Base-by-base conservation (phyloP, 108 stramenopile genomes). In the Fragilariopsis cylindrus region DNA sequence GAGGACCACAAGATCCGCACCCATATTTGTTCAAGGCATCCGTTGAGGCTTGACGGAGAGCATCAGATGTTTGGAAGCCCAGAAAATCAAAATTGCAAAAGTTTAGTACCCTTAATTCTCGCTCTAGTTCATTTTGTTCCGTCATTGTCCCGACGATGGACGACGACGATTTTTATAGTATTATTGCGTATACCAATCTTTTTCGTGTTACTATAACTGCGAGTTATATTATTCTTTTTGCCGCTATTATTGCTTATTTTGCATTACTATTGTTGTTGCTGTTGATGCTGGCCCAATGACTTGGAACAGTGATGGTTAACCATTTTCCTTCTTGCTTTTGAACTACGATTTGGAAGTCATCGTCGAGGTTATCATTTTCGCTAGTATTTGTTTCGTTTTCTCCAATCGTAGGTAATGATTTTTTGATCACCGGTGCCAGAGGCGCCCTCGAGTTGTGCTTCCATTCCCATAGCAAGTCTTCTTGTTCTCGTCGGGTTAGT, bases 1-100 rank as follows among this genome's bases (percentile, higher is more conserved):
- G 90, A 13, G 99, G 99, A 11, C 99, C 99, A 67, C 99, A 99
- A 40, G 90, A 90, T 6, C 98, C 99, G 77, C 95, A 97, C 11
- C 98, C 98, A 72, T 99, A 99, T 44, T 82, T 74, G 42, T 79
- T 49, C 30, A 96, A 56, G 2, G 98, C 92, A 2, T 77, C 73
- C 4, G 53, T 64, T 48, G 91, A 85, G 1, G 90, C 96, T 15
- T 84, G 63, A 71, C 88, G 81, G 40, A 96, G 77, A 39, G 21
- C 65, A 3, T 64, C 49, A 42, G 56, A 73, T 43, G 66, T 83
- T 80, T 91, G 87, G 46, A 88, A 75, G 48, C 88, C 86, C 67
- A 92, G 75, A 73, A 87, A 92, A 55, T 95, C 92, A 67, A 84
- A 85, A 16, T 89, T 93, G 60, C 88, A 88, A 82, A 97, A 92